A percentile compares a stretch with the other conserved stretches of the same genome.
Conservation (phyloP, 2,329 filamentous ascomycete genomes). For the Helminthosporium solani region DNA sequence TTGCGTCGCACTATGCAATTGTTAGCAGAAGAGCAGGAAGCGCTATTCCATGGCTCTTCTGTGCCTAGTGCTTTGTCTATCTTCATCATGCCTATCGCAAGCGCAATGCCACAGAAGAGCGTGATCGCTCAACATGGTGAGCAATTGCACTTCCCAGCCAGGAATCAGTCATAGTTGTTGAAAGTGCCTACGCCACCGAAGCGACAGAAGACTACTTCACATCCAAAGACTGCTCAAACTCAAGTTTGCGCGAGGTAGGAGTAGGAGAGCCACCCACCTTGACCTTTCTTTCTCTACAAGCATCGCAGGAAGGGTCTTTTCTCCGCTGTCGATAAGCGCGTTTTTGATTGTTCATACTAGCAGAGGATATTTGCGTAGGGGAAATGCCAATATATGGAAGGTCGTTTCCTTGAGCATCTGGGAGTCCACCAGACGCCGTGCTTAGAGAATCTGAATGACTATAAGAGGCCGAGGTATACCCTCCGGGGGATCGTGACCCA, state of each 20-base stretch:
- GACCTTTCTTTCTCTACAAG: conserved; percentile 80
- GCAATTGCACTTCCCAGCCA: too few species aligned
- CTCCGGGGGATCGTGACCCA: conserved; percentile 34
- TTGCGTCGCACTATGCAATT: conserved; percentile 78
- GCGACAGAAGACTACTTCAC: neutral
- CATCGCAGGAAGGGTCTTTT: conserved; percentile 97
- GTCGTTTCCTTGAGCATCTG: conserved; percentile 34
- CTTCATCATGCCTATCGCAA: neutral
- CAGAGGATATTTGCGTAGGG: conserved; percentile 45
- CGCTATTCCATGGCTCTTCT: neutral
- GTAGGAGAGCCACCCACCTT: conserved; percentile 50
- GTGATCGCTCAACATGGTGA: too few species aligned
- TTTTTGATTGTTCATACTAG: conserved; percentile 73
- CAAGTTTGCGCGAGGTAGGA: neutral
- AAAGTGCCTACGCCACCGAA: neutral
- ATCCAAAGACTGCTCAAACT: neutral
- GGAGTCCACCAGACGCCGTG: conserved; percentile 33
- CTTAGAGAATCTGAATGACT: conserved; percentile 41
- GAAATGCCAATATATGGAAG: conserved; percentile 44
- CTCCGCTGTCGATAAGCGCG: conserved; percentile 90
- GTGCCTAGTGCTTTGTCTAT: neutral
- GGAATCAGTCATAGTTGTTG: too few species aligned
- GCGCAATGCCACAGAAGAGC: too few species aligned
- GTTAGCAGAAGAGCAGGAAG: conserved; percentile 12
- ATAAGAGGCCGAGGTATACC: conserved; percentile 33